Conservation (phyloP, 441 rosid genomes). For the Arabidopsis hybrid region DNA sequence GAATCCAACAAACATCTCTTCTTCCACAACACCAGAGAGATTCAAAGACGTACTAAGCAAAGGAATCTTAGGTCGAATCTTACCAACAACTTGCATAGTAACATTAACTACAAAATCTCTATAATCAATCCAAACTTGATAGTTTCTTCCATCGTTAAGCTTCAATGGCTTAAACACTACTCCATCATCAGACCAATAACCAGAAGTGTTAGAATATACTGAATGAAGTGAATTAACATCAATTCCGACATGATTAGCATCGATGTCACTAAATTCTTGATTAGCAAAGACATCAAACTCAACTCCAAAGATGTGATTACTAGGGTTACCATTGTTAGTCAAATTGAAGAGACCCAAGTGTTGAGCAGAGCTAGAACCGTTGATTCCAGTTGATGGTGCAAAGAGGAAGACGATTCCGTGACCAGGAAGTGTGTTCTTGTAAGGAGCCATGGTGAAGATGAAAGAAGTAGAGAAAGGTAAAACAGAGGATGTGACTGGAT, state of each 20-base stretch:
- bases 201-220: slow-evolving; percentile 43
- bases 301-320: slow-evolving; percentile 57
- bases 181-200: slow-evolving; percentile 53
- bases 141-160: slow-evolving; percentile 69
- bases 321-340: slow-evolving; percentile 53
- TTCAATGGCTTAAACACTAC: slow-evolving; percentile 47
- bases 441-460: slow-evolving; percentile 74
- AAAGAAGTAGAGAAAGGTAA: slow-evolving; percentile 74
- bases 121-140: slow-evolving; percentile 80
- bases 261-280: slow-evolving; percentile 59
- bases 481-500: slow-evolving; percentile 50
- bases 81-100: slow-evolving; percentile 57
- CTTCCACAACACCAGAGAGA: slow-evolving; percentile 60
- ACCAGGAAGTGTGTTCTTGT: slow-evolving; percentile 53
- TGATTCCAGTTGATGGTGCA: slow-evolving; percentile 51
- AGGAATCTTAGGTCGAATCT: slow-evolving; percentile 51
- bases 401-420: slow-evolving; percentile 78
- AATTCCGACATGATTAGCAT: slow-evolving; percentile 71
- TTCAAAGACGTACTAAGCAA: slow-evolving; percentile 53
- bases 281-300: slow-evolving; percentile 70
- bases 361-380: slow-evolving; percentile 55
- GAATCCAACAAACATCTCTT: slow-evolving; percentile 79
- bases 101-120: slow-evolving; percentile 54
- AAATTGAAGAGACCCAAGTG: slow-evolving; percentile 64
- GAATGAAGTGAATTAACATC: slow-evolving; percentile 72